phyloP scores from a whole-genome alignment of 768 basidiomycete species.

The Auriculariales sp. region DNA sequence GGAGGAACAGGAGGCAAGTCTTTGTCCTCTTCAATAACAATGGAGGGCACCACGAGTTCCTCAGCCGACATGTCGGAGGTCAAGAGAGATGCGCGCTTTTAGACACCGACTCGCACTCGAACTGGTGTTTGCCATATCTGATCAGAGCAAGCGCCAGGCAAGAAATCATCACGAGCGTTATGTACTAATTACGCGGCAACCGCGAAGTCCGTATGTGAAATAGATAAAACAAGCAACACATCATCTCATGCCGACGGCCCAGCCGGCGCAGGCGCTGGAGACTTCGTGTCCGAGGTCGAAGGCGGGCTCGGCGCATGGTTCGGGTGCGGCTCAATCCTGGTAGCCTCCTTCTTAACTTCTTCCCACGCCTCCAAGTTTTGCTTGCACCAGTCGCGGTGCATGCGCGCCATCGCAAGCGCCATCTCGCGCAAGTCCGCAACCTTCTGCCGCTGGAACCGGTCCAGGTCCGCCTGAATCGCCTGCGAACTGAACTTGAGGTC shows the following conservation, averaged over 20 bases:
- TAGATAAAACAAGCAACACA: no score
- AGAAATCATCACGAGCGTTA: no score
- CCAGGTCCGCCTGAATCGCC: conserved; percentile 93
- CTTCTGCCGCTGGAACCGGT: conserved; percentile 97
- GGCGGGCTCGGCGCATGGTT: conserved; percentile 51
- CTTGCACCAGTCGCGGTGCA: conserved; percentile 93
- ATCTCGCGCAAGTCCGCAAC: conserved; percentile 92
- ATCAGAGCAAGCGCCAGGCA: no score
- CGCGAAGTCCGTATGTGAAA: no score
- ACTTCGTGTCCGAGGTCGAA: no score
- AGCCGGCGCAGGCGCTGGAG: no score
- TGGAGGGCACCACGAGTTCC: not conserved
- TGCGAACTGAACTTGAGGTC: conserved; percentile 94
- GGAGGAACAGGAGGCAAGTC: not conserved
- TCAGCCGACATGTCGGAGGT: no score
- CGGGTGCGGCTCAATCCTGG: conserved; percentile 81
- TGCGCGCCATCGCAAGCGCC: conserved; percentile 77
- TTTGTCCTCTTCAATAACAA: not conserved
- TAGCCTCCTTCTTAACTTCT: conserved; percentile 84
- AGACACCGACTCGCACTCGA: no score
- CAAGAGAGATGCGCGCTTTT: no score
- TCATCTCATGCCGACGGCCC: no score
- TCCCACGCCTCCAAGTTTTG: conserved; percentile 97
- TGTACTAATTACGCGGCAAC: no score
- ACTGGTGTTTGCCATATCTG: no score